Evolutionary conservation across 116 monocot species (phyloP).

Genomic region (Iris pallida): DNA sequence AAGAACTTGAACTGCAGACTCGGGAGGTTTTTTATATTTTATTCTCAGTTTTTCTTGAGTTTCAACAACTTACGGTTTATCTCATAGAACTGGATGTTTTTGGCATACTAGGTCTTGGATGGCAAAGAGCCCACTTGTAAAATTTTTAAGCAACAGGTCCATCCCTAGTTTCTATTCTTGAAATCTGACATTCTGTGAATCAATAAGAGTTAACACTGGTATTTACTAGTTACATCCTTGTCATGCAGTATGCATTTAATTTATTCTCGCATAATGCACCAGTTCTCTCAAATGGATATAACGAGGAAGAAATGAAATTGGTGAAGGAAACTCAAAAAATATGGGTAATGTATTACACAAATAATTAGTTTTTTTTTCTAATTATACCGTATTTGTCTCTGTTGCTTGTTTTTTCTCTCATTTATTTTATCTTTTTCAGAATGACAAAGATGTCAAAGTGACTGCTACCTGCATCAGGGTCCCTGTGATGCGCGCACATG

Average conservation of each 20-base stretch:
- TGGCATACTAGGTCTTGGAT: constrained; percentile 59
- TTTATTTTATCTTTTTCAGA: constrained; percentile 30
- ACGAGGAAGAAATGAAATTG: constrained; percentile 95
- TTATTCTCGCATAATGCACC: constrained; percentile 89
- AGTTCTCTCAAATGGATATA: constrained; percentile 80
- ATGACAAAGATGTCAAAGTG: constrained; percentile 68
- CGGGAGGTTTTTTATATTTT: constrained; percentile 49
- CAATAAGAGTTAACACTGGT: neutral
- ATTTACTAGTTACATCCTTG: neutral
- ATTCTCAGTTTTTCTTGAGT: neutral
- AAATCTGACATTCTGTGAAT: neutral
- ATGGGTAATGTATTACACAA: constrained; percentile 48
- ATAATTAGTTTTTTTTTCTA: neutral
- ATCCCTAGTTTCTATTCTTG: neutral
- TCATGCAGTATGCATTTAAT: constrained; percentile 90
- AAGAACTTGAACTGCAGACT: constrained; percentile 78
- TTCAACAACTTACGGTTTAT: neutral
- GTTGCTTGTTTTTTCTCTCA: neutral
- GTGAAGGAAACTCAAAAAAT: constrained; percentile 90
- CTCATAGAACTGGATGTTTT: neutral
- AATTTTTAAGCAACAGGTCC: constrained; percentile 85
- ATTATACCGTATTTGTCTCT: neutral
- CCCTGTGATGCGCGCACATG: constrained; percentile 65
- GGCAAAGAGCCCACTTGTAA: constrained; percentile 83
- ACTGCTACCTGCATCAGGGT: constrained; percentile 72